Evolutionary conservation across 129 eudicot genomes (phyloP).

Genomic region (Dittrichia graveolens): DNA sequence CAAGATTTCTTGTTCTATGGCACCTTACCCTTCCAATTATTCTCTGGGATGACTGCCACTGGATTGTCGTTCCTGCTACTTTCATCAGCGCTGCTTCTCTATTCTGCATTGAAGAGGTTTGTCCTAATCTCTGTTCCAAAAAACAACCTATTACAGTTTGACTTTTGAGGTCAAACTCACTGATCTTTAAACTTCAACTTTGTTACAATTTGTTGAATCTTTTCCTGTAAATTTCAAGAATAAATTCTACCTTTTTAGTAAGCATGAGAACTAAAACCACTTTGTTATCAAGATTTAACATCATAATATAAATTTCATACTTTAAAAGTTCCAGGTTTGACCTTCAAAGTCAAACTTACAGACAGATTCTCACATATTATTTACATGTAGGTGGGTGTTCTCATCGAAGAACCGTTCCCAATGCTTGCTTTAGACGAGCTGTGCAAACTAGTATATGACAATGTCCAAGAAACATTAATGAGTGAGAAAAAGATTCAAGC

Average conservation of each 20-base stretch:
- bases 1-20: slow-evolving; percentile 96
- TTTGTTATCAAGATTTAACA: not conserved
- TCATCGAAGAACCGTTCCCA: slow-evolving; percentile 99
- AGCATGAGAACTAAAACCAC: not conserved
- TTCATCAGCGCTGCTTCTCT: slow-evolving; percentile 95
- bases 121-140: slow-evolving; percentile 10
- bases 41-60: slow-evolving; percentile 98
- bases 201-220: not conserved
- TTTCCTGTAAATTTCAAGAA: not conserved
- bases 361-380: not conserved
- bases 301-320: not conserved
- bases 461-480: slow-evolving; percentile 63
- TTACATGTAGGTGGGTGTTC: slow-evolving; percentile 86
- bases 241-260: not conserved
- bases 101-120: slow-evolving; percentile 99
- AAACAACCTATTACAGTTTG: not conserved
- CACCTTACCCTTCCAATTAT: slow-evolving; percentile 94
- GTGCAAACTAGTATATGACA: slow-evolving; percentile 52
- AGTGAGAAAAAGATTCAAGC: slow-evolving; percentile 58
- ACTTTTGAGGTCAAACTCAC: slow-evolving; percentile 16
- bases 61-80: slow-evolving; percentile 99
- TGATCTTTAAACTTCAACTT: not conserved
- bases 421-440: slow-evolving; percentile 97
- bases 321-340: not conserved
- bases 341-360: slow-evolving; percentile 15